Evolutionary conservation across 345 rosid genomes (phyloP).

Genomic region (Pistacia vera): DNA sequence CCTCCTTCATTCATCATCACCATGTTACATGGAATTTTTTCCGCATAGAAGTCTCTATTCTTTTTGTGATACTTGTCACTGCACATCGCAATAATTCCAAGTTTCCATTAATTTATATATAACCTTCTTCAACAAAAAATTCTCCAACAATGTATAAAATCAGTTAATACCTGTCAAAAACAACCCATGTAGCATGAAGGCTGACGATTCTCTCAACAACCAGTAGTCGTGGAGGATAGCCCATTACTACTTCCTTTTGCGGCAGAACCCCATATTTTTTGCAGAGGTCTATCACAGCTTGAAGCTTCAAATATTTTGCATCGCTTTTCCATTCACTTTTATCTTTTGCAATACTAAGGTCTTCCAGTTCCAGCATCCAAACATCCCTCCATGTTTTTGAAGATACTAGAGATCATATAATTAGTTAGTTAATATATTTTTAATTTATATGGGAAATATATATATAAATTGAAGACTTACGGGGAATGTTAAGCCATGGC

Average conservation of each 20-base stretch:
- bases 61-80: constrained; percentile 36
- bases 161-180: constrained; percentile 42
- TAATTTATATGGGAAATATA: too few species aligned
- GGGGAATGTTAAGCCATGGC: constrained; percentile 64
- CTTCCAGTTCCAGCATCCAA: constrained; percentile 48
- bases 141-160: too few species aligned
- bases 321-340: constrained; percentile 30
- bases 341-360: constrained; percentile 31
- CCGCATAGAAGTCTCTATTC: constrained; percentile 37
- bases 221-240: constrained; percentile 40
- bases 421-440: too few species aligned
- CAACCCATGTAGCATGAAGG: constrained; percentile 54
- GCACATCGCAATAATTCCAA: background rate
- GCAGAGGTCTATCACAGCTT: constrained; percentile 47
- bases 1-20: constrained; percentile 49
- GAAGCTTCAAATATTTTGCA: constrained; percentile 41
- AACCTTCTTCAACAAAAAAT: too few species aligned
- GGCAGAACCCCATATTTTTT: constrained; percentile 37
- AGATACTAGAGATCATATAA: constrained; percentile 29
- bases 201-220: constrained; percentile 39
- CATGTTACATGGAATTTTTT: constrained; percentile 45
- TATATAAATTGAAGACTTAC: constrained; percentile 22
- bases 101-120: too few species aligned
- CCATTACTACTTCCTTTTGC: constrained; percentile 56
- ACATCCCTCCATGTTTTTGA: constrained; percentile 43